Percentiles rank a stretch among this genome's conserved stretches.
These are phyloP conservation scores for Alternaria incomplexa DNA, from an alignment of 2,329 filamentous ascomycete genomes.

Conservation along the genomic window DNA sequence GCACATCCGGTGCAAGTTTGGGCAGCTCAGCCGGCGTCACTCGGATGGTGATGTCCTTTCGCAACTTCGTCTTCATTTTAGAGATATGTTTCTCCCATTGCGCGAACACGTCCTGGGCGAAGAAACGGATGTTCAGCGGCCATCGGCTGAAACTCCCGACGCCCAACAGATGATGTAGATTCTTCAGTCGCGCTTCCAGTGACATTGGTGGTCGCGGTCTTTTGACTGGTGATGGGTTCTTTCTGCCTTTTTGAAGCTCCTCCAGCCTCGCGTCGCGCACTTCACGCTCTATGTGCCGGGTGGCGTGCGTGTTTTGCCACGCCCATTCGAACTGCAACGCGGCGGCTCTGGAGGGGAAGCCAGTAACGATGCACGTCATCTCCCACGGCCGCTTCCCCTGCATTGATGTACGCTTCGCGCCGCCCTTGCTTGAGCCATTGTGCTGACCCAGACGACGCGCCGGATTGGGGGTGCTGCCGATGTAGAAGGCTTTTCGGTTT, in stretches of 20 bases:
- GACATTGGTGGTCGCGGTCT: conserved; percentile 61
- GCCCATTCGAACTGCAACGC: conserved; percentile 99
- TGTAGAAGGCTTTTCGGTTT: conserved; percentile 75
- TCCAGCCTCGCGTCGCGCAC: conserved; percentile 44
- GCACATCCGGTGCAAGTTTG: conserved; percentile 23
- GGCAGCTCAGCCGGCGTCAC: conserved; percentile 40
- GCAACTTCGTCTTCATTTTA: conserved; percentile 32
- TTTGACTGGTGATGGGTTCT: conserved; percentile 43
- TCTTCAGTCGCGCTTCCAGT: conserved; percentile 73
- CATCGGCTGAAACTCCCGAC: conserved; percentile 81
- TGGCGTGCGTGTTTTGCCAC: conserved; percentile 82
- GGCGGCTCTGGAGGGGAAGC: conserved; percentile 84
- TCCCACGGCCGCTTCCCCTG: conserved; percentile 74
- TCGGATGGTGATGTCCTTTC: conserved; percentile 35
- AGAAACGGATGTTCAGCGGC: conserved; percentile 84
- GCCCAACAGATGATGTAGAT: conserved; percentile 79
- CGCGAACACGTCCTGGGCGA: conserved; percentile 70
- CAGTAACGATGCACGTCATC: conserved; percentile 83
- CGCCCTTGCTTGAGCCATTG: conserved; percentile 83
- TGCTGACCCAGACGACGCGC: conserved; percentile 85
- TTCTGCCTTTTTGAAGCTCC: conserved; percentile 38
- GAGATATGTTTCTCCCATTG: conserved; percentile 67
- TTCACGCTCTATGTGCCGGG: conserved; percentile 71
- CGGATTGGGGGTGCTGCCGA: conserved; percentile 91
- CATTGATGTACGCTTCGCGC: conserved; percentile 76